These are phyloP conservation scores for Aspergillus pseudoterreus DNA, from an alignment of 2,329 filamentous ascomycete genomes.

Conservation along the genomic window DNA sequence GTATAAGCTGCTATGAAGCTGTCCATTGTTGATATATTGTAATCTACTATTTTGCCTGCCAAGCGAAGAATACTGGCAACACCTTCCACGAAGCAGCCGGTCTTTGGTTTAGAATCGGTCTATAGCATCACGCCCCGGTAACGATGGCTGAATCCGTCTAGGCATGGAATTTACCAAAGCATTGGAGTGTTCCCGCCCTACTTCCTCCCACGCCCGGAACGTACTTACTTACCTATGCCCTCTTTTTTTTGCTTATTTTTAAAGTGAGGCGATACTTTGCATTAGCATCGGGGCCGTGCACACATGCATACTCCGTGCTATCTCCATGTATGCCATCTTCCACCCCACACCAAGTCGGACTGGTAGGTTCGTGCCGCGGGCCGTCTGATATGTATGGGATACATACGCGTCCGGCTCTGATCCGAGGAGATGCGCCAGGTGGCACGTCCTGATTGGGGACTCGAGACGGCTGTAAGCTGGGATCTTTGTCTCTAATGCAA, in stretches of 20 bases:
- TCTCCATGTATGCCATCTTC: conserved; percentile 1
- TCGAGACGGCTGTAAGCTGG: neutral
- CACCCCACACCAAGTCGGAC: neutral
- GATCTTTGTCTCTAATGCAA: neutral
- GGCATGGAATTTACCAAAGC: too few species aligned
- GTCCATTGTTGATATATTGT: neutral
- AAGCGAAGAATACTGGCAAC: too few species aligned
- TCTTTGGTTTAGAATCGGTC: too few species aligned
- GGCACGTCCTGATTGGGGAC: neutral
- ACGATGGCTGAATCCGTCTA: too few species aligned
- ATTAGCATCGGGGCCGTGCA: neutral
- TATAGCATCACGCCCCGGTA: too few species aligned
- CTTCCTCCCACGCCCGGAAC: too few species aligned
- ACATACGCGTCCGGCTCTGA: neutral
- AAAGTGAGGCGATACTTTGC: neutral
- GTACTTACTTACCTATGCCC: too few species aligned
- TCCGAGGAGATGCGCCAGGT: neutral
- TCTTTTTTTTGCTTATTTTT: too few species aligned
- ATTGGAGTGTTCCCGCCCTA: too few species aligned
- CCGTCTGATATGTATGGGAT: conserved; percentile 1
- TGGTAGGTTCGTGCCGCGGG: conserved; percentile 1
- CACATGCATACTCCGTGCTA: neutral
- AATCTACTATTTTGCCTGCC: neutral
- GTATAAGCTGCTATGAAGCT: neutral
- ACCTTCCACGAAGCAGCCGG: too few species aligned